phyloP scores from a whole-genome alignment of 2,329 filamentous ascomycete species.

The Fusarium brachygibbosum region DNA sequence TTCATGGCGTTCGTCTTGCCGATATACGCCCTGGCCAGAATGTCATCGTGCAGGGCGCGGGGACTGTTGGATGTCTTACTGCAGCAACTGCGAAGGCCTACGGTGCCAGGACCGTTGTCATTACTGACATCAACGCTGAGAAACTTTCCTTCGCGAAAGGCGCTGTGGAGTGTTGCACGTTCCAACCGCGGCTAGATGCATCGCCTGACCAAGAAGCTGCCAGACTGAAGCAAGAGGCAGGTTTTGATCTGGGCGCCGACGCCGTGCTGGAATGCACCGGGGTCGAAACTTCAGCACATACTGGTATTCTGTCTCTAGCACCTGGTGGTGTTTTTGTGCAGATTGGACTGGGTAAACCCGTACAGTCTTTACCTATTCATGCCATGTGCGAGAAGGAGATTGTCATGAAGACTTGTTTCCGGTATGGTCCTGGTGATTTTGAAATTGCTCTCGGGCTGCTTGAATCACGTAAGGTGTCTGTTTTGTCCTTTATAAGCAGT shows the following conservation, averaged over 20 bases:
- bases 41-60: constrained; percentile 89
- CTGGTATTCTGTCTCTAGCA: constrained; percentile 17
- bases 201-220: constrained; percentile 30
- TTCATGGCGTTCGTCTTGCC: constrained; percentile 84
- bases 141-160: constrained; percentile 40
- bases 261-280: constrained; percentile 40
- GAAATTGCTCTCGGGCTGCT: constrained; percentile 84
- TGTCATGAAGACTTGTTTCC: constrained; percentile 86
- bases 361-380: constrained; percentile 69
- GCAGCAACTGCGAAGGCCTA: constrained; percentile 86
- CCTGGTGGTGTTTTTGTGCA: constrained; percentile 37
- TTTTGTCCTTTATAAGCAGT: constrained; percentile 83
- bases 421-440: constrained; percentile 91
- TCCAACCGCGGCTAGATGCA: background rate
- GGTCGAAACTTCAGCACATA: constrained; percentile 33
- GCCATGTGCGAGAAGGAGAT: constrained; percentile 89
- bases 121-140: constrained; percentile 36
- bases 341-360: constrained; percentile 35
- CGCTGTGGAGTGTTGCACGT: constrained; percentile 22
- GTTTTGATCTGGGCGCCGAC: constrained; percentile 80
- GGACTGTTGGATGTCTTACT: constrained; percentile 87
- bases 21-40: constrained; percentile 77
- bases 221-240: constrained; percentile 8
- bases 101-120: constrained; percentile 73
- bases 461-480: constrained; percentile 76